Evolutionary conservation across 164 flowering plant species (phyloP), one percentile per base, ranked within the genome.

Genomic region (Berberis thunbergii): DNA sequence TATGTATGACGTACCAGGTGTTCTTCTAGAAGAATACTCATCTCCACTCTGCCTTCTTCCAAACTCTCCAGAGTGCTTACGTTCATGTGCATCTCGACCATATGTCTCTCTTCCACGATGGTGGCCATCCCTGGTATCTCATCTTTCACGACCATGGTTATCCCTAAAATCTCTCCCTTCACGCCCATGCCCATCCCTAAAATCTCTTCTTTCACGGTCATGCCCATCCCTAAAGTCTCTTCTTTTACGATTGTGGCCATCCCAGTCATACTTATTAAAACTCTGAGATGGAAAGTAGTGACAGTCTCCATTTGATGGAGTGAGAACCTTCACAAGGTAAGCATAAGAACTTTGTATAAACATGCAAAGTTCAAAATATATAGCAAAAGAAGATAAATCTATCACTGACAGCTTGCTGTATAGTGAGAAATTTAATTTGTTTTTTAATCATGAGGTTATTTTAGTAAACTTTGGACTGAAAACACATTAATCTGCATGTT

Each of bases 1-100:
- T 26, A 26, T 26, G 43, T 55, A 43, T 39, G 6, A 54, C 74
- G 50, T 79, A 85, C 92, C 83, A 66, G 92, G 91, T 64, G 86
- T 81, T 57, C 86, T 72, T 77, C 82, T 73, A n/a, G 80, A 61
- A 44, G 74, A 60, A 63, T 72, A 60, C 12, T 77, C 87, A 75
- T 83, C 54, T 80, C 77, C 77, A 56, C 81, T 73, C 66, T 82
- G 67, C 49, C 80, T 84, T 68, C 83, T 77, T 38, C 12, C 60
- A 52, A 10, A 52, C 12, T 77, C 85, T 69, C 75, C 69, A 52
- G 58, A 45, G 50, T 74, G 61, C 4, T 73, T 77, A 13, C 63
- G 75, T 41, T 70, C 84, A 74, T 68, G 56, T 45, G 63, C 70
- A 68, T 77, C 57, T n/a, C 74, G 69, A 44, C 70, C 65, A 69